Base-by-base conservation (phyloP, 768 basidiomycete genomes). In the Chalciporus chontae region DNA sequence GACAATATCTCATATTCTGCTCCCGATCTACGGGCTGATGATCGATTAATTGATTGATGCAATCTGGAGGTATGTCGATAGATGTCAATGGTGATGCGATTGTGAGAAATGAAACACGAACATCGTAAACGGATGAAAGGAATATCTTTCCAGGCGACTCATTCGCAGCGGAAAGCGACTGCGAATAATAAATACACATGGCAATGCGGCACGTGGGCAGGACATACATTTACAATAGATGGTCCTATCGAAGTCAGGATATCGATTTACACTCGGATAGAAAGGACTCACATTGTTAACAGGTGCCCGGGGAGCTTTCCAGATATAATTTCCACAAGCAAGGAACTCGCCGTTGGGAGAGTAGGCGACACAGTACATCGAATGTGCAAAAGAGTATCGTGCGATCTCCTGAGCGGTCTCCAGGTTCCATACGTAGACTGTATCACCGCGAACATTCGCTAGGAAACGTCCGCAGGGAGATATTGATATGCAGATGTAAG, bases 401-500 rank as follows among this genome's bases (percentile, higher is more conserved):
- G 51, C 38, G 10, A 61, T 51, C 48, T 61, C 61, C 9, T 6
- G 42, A 9, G 49, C 23, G 7, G 3, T 49, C 40, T 53, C 57
- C 43, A 63, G 19, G 6, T 56, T 51, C 60, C 60, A 61, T 2
- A 61, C 51, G 14, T 24, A 40, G 19, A 63, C 49, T 8, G 39
- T 53, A 2, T 39, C 48, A 8, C 61, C 61, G 3, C 61, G 51
- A 24, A 63, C 61, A 51, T 52, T 63, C 1, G 60, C 54, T 31
- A 61, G 21, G 18, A 47, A 47, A 0, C 52, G 54, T 4, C 61
- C 61, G 2, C 45, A 31, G 4, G 60, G 54, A 1, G 61, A 63
- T 13, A 63, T 51, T 8, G 57, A 63, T 54, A 61, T 43, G 49
- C 51, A 63, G 5, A 61, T 56, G 47, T 63, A 53, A 2, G 60